Conservation (phyloP, 192 early-diverging fungal species). For the Piromyces sp. region DNA sequence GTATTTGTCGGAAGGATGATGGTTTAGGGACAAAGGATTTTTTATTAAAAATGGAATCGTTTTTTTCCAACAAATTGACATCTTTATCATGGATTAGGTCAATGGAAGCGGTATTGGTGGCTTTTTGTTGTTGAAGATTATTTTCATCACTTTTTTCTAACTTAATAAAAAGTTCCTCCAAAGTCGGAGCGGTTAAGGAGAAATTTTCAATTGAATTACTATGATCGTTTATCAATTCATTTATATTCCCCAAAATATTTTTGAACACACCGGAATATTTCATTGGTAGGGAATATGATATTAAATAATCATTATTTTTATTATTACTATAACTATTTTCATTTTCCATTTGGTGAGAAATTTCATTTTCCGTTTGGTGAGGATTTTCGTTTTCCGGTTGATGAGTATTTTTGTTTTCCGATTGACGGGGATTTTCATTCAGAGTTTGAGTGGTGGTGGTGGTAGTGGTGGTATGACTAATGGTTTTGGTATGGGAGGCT, state of each 20-base stretch:
- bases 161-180: background rate
- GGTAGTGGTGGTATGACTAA: background rate
- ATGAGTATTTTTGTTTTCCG: too few species aligned
- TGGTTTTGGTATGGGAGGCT: background rate
- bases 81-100: background rate
- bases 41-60: background rate
- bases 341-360: too few species aligned
- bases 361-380: too few species aligned
- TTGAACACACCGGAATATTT: background rate
- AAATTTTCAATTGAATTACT: background rate
- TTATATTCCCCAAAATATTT: background rate
- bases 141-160: background rate
- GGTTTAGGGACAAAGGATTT: background rate
- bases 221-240: background rate
- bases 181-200: background rate
- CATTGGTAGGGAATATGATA: background rate
- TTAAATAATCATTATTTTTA: background rate
- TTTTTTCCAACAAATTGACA: background rate
- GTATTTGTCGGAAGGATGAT: background rate
- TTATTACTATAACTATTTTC: too few species aligned
- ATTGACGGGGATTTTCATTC: too few species aligned
- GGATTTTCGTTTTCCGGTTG: too few species aligned
- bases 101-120: background rate
- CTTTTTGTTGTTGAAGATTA: background rate
- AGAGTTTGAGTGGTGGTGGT: too few species aligned